phyloP scores from a whole-genome alignment of 129 eudicot species.

The Logfia minima region DNA sequence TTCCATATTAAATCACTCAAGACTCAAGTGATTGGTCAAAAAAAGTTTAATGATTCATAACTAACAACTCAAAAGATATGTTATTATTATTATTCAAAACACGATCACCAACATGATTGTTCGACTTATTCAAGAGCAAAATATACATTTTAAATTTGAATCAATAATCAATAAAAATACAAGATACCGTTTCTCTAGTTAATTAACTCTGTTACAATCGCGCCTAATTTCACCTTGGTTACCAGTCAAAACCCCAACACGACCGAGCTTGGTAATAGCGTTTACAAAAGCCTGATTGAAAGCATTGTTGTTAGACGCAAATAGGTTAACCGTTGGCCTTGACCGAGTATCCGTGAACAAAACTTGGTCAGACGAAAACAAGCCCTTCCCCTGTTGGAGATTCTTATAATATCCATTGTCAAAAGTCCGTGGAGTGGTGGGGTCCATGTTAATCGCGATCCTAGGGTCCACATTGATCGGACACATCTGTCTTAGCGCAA shows the following conservation, averaged over 20 bases:
- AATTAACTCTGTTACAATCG: slow-evolving; percentile 45
- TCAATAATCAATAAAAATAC: neutral
- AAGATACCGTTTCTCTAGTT: slow-evolving; percentile 28
- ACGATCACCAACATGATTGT: slow-evolving; percentile 23
- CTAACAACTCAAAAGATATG: neutral
- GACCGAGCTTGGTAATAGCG: slow-evolving; percentile 74
- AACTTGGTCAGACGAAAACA: slow-evolving; percentile 66
- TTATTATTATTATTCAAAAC: slow-evolving; percentile 4
- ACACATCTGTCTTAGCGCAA: slow-evolving; percentile 62
- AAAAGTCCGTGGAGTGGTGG: slow-evolving; percentile 57
- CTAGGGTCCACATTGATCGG: slow-evolving; percentile 66
- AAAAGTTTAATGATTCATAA: neutral
- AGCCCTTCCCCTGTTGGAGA: slow-evolving; percentile 66
- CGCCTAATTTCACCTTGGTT: slow-evolving; percentile 66
- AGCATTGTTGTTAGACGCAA: slow-evolving; percentile 56
- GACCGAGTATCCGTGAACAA: slow-evolving; percentile 58
- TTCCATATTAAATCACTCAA: too few species aligned
- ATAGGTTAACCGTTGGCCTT: slow-evolving; percentile 48
- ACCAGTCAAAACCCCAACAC: slow-evolving; percentile 82
- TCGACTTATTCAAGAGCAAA: slow-evolving; percentile 23
- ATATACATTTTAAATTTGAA: slow-evolving; percentile 8
- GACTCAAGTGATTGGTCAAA: neutral
- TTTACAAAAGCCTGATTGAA: slow-evolving; percentile 54
- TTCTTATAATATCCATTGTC: slow-evolving; percentile 76
- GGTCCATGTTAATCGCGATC: slow-evolving; percentile 84